phyloP scores from a whole-genome alignment of 73 alveolate genomes.

The Paramecium primaurelia region DNA sequence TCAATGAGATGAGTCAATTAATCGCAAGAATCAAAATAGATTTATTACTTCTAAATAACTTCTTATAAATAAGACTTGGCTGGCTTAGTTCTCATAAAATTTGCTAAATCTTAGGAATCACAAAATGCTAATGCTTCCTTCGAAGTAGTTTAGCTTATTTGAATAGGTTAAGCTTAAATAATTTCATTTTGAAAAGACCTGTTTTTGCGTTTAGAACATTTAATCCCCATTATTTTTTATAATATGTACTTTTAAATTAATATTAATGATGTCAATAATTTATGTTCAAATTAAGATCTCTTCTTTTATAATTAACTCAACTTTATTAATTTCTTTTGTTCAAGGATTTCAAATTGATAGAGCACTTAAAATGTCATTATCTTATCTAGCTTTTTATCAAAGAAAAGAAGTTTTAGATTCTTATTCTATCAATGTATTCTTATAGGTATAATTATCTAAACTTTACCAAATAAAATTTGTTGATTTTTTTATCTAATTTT shows the following conservation, averaged over 20 bases:
- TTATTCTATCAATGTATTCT: constrained; percentile 44
- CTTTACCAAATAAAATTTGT: constrained; percentile 62
- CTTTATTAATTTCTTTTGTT: constrained; percentile 26
- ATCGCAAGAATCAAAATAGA: not conserved
- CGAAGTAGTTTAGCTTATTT: not conserved
- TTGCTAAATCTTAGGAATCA: not conserved
- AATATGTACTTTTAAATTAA: not conserved
- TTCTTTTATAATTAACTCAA: not conserved
- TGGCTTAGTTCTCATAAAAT: not conserved
- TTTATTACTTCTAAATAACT: not conserved
- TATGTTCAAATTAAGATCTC: constrained; percentile 52
- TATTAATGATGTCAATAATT: not conserved
- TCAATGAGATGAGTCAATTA: not conserved
- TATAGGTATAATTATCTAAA: too few species aligned
- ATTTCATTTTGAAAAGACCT: not conserved
- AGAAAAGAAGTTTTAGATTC: constrained; percentile 28
- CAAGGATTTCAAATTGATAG: not conserved
- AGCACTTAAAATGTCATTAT: not conserved
- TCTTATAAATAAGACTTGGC: not conserved
- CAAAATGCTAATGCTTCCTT: constrained; percentile 5
- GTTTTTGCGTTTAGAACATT: not conserved
- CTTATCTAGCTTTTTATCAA: constrained; percentile 18
- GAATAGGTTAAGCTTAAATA: not conserved
- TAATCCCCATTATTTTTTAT: not conserved
- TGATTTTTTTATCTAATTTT: constrained; percentile 59